Base-by-base conservation (phyloP, 2,329 filamentous ascomycete genomes). In the Didymellaceae sp. region DNA sequence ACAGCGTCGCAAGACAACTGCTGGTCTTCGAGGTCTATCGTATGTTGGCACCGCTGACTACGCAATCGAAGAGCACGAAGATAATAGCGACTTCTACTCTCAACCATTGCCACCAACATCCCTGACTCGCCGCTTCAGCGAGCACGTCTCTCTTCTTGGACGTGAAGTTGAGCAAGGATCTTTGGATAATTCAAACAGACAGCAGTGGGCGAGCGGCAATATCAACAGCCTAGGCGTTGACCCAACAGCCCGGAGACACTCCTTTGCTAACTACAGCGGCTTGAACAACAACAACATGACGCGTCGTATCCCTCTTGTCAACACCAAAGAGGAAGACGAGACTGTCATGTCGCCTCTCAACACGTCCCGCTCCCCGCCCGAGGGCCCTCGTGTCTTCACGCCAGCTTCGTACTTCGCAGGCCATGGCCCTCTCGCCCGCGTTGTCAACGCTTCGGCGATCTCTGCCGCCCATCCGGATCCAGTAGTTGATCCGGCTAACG, bases 211-310 rank as follows among this genome's bases (percentile, higher is more conserved):
- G 8, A 64, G 59, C 6, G 59, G 55, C 38, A 68, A 67, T 48
- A 63, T 64, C 20, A 55, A 55, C 9, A 54, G 56, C 13, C 54
- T 60, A 21, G 56, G 56, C 21, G 49, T 54, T 20, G 67, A 70
- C 30, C 54, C 57, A 10, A 88, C 91, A 63, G 91, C 88, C 62
- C 83, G 90, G 52, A 85, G 90, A 21, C 90, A 93, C 71, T 93
- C 90, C 1, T 90, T 94, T 66, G 90, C 78, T 11, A 76, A 71
- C 28, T 67, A 68, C 25, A 57, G 59, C 20, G 65, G 58, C 34
- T 65, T 72, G n/a, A n/a, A n/a, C 33, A 61, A 58, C 10, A 54
- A 58, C 7, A 57, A 56, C 2, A 62, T 70, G 53, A 58, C 61
- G 3, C 39, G 61, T 2, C 54, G 62, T 1, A 45, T 63, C 4